Base-by-base conservation (phyloP, 2,329 filamentous ascomycete species). In the Penicillium sp. region DNA sequence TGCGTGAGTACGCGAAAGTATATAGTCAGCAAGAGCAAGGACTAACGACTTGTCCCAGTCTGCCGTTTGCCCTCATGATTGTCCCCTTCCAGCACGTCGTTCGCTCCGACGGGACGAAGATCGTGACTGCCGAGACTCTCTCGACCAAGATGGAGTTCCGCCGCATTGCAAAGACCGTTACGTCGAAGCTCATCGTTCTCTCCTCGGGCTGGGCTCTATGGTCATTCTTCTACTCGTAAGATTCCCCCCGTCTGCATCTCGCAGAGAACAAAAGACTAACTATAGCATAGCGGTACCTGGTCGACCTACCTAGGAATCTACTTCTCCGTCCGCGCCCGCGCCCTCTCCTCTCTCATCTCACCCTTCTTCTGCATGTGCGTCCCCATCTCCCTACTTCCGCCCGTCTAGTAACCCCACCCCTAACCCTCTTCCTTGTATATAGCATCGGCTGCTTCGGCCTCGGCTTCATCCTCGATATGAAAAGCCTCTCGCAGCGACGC, bases 301-400 rank as follows among this genome's bases (percentile, higher is more conserved):
- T 79, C 77, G 3, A 82, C 79, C 3, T 82, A 82, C 60, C 71
- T 82, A 15, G 79, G 71, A 30, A 79, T 75, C 13, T 81, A 81
- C 63, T 82, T 82, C 65, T 75, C 75, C 11, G 79, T 82, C 30
- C 79, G 81, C 21, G 73, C 79, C 31, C 76, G 78, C 26, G 80
- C 81, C 5, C 73, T 81, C 7, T 82, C 80, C 0, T 81, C 80
- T 3, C 74, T 82, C 15, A 68, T 82, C 30, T 82, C 80, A 7
- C 81, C 81, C 0, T 82, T 82, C 70, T 82, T 83, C 67, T 83
- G 81, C 75, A 82, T 83, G 76, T 76, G 66, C 68, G 76, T 69
- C 7, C 31, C 11, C 6, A 6, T 23, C 8, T 35, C 49, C 19
- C 52, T 30, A 58, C 49, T 11, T 15, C 21, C 21, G 13, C 31